Evolutionary conservation across 345 rosid genomes (phyloP).

Genomic region (Linum tenue): DNA sequence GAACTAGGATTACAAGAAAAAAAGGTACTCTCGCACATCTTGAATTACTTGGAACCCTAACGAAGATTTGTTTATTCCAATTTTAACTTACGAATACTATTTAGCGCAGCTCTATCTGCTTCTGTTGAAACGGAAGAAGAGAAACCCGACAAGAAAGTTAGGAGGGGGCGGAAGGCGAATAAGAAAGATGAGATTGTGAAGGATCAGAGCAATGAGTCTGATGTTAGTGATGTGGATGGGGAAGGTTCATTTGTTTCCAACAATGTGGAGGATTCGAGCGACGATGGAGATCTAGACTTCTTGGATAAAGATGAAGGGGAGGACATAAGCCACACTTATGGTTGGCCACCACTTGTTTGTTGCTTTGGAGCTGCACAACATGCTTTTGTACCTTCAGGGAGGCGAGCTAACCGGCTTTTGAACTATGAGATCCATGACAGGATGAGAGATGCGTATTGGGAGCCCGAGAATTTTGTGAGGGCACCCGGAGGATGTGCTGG

Average conservation of each 20-base stretch:
- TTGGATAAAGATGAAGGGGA: slow-evolving; percentile 47
- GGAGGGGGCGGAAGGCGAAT: slow-evolving; percentile 31
- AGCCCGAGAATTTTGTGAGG: slow-evolving; percentile 57
- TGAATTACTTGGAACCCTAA: neutral
- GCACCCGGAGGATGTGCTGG: slow-evolving; percentile 88
- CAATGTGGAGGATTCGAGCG: slow-evolving; percentile 40
- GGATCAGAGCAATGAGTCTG: slow-evolving; percentile 35
- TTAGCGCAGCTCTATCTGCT: slow-evolving; percentile 30
- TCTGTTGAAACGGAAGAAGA: slow-evolving; percentile 35
- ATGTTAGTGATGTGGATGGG: slow-evolving; percentile 38
- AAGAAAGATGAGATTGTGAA: slow-evolving; percentile 30
- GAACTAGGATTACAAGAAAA: slow-evolving; percentile 27
- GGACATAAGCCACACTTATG: slow-evolving; percentile 61
- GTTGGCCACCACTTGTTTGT: slow-evolving; percentile 95
- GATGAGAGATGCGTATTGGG: slow-evolving; percentile 58
- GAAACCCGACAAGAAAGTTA: slow-evolving; percentile 43
- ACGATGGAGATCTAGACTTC: slow-evolving; percentile 44
- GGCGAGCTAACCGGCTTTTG: slow-evolving; percentile 71
- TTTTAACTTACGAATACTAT: slow-evolving; percentile 8
- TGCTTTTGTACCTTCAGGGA: slow-evolving; percentile 81
- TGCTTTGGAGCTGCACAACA: slow-evolving; percentile 90
- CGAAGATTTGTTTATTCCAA: neutral
- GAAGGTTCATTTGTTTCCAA: slow-evolving; percentile 26
- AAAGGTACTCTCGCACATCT: slow-evolving; percentile 36
- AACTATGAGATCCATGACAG: slow-evolving; percentile 62